These are phyloP conservation scores for Acacia acuminata DNA, from an alignment of 306 rosid species.

Conservation along the genomic window DNA sequence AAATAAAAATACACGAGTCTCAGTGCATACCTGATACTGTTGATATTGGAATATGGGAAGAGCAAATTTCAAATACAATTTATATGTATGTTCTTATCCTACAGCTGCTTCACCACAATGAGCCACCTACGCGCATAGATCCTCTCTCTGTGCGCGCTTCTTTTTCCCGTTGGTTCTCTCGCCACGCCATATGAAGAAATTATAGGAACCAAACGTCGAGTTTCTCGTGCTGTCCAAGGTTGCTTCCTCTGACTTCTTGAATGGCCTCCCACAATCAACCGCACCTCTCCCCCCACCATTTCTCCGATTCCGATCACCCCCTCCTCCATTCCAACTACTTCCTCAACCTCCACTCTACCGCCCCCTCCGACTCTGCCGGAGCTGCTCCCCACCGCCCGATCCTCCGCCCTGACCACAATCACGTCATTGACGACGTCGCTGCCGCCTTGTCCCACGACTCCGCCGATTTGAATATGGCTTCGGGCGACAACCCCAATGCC, in stretches of 20 bases:
- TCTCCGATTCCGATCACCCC: constrained; percentile 40
- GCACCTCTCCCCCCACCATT: not conserved
- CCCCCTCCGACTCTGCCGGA: constrained; percentile 53
- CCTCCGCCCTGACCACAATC: constrained; percentile 70
- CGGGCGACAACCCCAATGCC: constrained; percentile 22
- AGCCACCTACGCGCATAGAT: not conserved
- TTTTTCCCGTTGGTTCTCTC: not conserved
- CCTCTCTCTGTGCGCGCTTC: not conserved
- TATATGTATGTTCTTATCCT: not conserved
- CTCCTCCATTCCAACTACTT: constrained; percentile 71
- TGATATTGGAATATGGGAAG: too few relatives aligned
- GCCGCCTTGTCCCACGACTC: constrained; percentile 53
- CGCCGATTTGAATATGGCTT: constrained; percentile 44
- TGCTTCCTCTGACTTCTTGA: not conserved
- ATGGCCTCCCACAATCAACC: not conserved
- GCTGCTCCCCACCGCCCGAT: constrained; percentile 50
- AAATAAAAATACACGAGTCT: too few relatives aligned
- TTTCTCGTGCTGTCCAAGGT: not conserved
- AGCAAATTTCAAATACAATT: not conserved
- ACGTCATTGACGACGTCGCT: constrained; percentile 47
- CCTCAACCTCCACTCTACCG: constrained; percentile 62
- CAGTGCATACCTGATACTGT: too few relatives aligned
- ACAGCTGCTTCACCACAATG: not conserved
- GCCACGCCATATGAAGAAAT: constrained; percentile 1
- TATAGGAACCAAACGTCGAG: not conserved